Evolutionary conservation across 768 basidiomycete genomes (phyloP).

Genomic region (Termitomyces titanicus): DNA sequence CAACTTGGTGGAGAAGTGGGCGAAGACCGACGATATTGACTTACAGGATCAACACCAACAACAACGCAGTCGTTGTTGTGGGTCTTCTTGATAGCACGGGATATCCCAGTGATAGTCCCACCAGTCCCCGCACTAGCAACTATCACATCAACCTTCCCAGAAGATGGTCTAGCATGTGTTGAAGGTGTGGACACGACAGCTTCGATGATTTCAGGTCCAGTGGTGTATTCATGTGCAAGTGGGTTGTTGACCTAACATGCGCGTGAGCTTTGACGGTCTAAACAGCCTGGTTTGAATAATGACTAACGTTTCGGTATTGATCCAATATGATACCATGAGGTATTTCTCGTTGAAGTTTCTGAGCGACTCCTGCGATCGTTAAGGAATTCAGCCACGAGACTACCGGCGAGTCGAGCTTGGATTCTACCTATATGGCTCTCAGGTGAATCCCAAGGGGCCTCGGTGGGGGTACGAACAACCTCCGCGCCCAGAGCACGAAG

Average conservation of each 20-base stretch:
- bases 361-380: conserved; percentile 84
- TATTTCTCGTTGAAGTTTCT: conserved; percentile 70
- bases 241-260: conserved; percentile 70
- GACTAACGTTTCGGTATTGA: conserved; percentile 76
- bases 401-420: conserved; percentile 23
- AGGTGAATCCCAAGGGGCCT: conserved; percentile 84
- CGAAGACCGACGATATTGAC: conserved; percentile 18
- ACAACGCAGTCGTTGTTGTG: conserved; percentile 73
- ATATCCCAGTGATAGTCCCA: conserved; percentile 88
- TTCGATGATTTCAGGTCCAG: conserved; percentile 89
- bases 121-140: conserved; percentile 92
- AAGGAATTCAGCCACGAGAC: conserved; percentile 85
- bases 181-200: conserved; percentile 67
- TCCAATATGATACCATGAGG: conserved; percentile 88
- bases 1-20: neutral
- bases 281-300: conserved; percentile 1
- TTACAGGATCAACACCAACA: conserved; percentile 88
- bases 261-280: conserved; percentile 7
- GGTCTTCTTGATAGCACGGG: conserved; percentile 71
- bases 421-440: conserved; percentile 89
- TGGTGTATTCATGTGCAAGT: conserved; percentile 85
- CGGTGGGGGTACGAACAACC: conserved; percentile 90
- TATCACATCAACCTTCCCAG: conserved; percentile 75
- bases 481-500: conserved; percentile 91
- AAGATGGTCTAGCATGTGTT: conserved; percentile 53